Conservation (phyloP, 1,284 basidiomycete genomes). For the Naganishia cerealis region DNA sequence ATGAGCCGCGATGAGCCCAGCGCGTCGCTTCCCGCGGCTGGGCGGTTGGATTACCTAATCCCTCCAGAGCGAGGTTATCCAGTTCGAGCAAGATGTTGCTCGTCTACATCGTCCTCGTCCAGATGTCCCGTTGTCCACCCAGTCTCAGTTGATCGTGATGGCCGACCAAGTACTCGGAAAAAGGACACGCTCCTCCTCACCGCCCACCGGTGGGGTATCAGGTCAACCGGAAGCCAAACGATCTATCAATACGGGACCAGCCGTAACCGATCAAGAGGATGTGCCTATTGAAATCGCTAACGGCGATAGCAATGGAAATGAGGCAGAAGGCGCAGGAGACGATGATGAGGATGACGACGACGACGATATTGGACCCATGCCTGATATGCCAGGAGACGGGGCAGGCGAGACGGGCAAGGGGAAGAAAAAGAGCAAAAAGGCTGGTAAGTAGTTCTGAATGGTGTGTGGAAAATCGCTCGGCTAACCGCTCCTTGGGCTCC, state of each 20-base stretch:
- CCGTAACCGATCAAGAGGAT: slow-evolving; percentile 2
- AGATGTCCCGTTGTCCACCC: not conserved
- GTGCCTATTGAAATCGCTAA: slow-evolving; percentile 14
- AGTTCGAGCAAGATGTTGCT: no score
- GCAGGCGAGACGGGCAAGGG: slow-evolving; percentile 33
- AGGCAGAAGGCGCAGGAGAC: not conserved
- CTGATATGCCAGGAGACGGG: slow-evolving; percentile 32
- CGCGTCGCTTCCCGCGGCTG: no score
- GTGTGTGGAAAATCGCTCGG: slow-evolving; percentile 45
- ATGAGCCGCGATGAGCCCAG: no score
- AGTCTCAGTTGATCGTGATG: slow-evolving; percentile 7
- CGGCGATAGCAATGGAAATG: not conserved
- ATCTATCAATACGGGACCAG: slow-evolving; percentile 11
- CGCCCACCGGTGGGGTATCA: slow-evolving; percentile 18
- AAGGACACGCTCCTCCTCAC: slow-evolving; percentile 26
- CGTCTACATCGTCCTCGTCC: not conserved
- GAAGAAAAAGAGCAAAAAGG: slow-evolving; percentile 48
- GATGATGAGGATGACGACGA: slow-evolving; percentile 45
- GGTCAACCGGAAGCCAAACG: slow-evolving; percentile 34
- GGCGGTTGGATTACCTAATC: not conserved
- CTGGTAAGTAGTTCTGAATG: slow-evolving; percentile 39
- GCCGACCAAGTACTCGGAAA: slow-evolving; percentile 31
- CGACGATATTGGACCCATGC: slow-evolving; percentile 51
- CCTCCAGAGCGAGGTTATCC: not conserved
- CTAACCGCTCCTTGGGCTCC: slow-evolving; percentile 41